Percentiles rank a stretch among this genome's conserved stretches.
phyloP scores from a whole-genome alignment of 176 grass and related monocot species.

The Puccinellia tenuiflora region DNA sequence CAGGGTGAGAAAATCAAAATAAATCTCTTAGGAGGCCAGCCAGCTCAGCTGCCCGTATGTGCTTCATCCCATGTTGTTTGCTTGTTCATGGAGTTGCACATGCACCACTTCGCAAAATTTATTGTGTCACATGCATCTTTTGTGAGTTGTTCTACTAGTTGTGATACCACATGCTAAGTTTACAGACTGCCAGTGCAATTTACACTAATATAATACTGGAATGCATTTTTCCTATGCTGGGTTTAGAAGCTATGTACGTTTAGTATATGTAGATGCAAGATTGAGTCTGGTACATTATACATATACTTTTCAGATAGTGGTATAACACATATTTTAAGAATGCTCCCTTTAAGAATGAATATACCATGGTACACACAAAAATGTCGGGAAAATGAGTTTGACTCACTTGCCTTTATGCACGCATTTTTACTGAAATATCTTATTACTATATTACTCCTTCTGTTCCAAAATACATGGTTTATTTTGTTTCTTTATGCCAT shows the following conservation, averaged over 20 bases:
- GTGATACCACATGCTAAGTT: not conserved
- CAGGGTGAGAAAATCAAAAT: not conserved
- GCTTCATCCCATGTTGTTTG: not conserved
- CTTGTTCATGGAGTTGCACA: not conserved
- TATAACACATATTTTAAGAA: not conserved
- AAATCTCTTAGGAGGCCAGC: not conserved
- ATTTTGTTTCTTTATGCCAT: not conserved
- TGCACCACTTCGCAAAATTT: not conserved
- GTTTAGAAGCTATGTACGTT: not conserved
- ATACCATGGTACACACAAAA: not conserved
- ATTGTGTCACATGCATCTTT: not conserved
- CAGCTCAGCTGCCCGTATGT: not conserved
- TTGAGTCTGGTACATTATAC: not conserved
- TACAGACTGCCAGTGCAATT: not conserved
- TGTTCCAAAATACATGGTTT: not conserved
- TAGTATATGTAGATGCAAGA: not conserved
- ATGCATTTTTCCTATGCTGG: not conserved
- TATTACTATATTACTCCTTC: not conserved
- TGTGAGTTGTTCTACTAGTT: not conserved
- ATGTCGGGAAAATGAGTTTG: not conserved
- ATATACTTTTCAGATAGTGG: not conserved
- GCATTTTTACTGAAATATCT: not conserved
- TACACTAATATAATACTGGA: not conserved
- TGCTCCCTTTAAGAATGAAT: not conserved
- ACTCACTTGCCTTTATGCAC: not conserved